These are phyloP conservation scores for Fraxinus dipetala DNA, from an alignment of 305 asterid genomes.

Conservation along the genomic window DNA sequence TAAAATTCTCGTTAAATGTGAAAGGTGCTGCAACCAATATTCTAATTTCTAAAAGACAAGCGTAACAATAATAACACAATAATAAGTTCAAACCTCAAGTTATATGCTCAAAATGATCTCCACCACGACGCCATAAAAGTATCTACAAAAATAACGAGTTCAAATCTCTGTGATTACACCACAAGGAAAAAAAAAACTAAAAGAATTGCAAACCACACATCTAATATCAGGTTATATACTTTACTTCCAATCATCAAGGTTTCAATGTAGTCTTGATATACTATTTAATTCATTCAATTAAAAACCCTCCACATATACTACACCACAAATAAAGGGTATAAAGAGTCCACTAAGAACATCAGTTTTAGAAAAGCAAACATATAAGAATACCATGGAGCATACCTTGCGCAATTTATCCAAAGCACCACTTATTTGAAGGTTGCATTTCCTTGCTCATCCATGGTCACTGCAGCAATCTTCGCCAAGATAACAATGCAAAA, in stretches of 20 bases:
- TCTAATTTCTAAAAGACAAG: not conserved
- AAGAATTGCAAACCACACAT: not conserved
- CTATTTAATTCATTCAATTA: constrained; percentile 8
- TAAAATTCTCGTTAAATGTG: not conserved
- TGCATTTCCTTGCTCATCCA: constrained; percentile 97
- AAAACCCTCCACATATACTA: not conserved
- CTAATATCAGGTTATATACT: not conserved
- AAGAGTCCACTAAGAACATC: not conserved
- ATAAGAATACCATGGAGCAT: constrained; percentile 26
- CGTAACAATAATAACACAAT: not conserved
- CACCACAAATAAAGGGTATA: constrained; percentile 10
- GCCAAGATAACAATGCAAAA: constrained; percentile 82
- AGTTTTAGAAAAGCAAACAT: constrained; percentile 13
- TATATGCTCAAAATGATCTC: not conserved
- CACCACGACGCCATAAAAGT: not conserved
- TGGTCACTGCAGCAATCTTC: constrained; percentile 97
- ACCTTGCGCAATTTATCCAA: constrained; percentile 97
- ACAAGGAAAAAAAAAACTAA: not conserved
- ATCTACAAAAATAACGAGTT: not conserved
- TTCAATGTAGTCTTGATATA: not conserved
- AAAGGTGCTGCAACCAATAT: not conserved
- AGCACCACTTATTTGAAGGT: constrained; percentile 99
- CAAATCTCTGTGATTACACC: not conserved
- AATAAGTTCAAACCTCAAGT: not conserved
- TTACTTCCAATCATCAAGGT: not conserved